These are phyloP conservation scores for Ophioceras dolichostomum DNA, from an alignment of 2,329 filamentous ascomycete species.

Conservation along the genomic window DNA sequence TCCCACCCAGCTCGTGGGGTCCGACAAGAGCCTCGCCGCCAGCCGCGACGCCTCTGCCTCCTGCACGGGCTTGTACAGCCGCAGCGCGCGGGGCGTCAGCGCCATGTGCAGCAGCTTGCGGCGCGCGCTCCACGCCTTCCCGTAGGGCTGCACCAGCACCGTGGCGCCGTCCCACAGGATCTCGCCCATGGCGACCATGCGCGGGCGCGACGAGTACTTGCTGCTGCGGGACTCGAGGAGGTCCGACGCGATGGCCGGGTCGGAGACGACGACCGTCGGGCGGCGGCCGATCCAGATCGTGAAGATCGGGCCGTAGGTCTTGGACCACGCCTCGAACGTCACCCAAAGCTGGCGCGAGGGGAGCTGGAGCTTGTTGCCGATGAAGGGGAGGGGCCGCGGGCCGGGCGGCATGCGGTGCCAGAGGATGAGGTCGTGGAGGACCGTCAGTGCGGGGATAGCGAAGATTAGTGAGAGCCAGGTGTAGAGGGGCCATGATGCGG, in stretches of 20 bases:
- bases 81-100: slow-evolving; percentile 27
- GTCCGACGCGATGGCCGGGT: slow-evolving; percentile 27
- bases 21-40: slow-evolving; percentile 24
- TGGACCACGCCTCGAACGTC: slow-evolving; percentile 28
- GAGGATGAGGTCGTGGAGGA: slow-evolving; percentile 17
- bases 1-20: slow-evolving; percentile 23
- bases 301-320: slow-evolving; percentile 30
- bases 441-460: slow-evolving; percentile 10
- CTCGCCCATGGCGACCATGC: slow-evolving; percentile 11
- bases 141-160: slow-evolving; percentile 35
- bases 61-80: slow-evolving; percentile 33
- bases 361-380: slow-evolving; percentile 25
- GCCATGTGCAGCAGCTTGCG: slow-evolving; percentile 28
- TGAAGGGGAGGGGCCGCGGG: slow-evolving; percentile 29
- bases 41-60: slow-evolving; percentile 34
- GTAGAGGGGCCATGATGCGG: slow-evolving; percentile 8
- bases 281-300: slow-evolving; percentile 33
- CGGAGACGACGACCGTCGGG: slow-evolving; percentile 29
- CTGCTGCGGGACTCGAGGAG: slow-evolving; percentile 30
- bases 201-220: slow-evolving; percentile 16
- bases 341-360: slow-evolving; percentile 17
- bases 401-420: slow-evolving; percentile 30
- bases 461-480: slow-evolving; percentile 10
- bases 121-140: slow-evolving; percentile 29
- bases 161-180: slow-evolving; percentile 23